Evolutionary conservation across 2,329 filamentous ascomycete genomes (phyloP).

Genomic region (Epichloe coenophiala): DNA sequence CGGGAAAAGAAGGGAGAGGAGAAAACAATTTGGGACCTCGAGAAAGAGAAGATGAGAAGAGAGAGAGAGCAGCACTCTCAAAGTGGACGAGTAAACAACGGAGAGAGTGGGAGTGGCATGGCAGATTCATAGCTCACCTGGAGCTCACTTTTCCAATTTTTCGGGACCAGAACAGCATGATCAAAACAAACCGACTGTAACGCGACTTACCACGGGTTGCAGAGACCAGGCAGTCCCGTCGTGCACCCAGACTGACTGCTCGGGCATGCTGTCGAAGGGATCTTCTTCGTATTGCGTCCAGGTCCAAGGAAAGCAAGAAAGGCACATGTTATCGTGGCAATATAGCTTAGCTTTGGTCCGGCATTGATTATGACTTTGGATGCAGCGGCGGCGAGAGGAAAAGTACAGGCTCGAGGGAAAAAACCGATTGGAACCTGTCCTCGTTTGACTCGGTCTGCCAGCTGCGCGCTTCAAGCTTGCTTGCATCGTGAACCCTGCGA

Average conservation of each 20-base stretch:
- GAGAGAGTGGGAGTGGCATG: neutral
- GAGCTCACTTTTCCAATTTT: conserved; percentile 3
- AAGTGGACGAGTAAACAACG: neutral
- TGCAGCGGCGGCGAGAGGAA: neutral
- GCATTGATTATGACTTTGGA: neutral
- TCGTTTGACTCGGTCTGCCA: neutral
- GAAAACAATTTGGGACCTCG: neutral
- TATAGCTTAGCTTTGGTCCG: neutral
- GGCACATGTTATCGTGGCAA: conserved; percentile 29
- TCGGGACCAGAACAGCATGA: neutral
- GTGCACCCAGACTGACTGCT: conserved; percentile 29
- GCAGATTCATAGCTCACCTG: conserved; percentile 4
- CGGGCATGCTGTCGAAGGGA: conserved; percentile 21
- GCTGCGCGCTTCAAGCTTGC: neutral
- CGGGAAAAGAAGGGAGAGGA: neutral
- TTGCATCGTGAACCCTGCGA: neutral
- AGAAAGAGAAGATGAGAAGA: neutral
- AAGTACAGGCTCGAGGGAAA: too few relatives aligned
- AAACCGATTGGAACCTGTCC: too few relatives aligned
- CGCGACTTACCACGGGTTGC: conserved; percentile 24
- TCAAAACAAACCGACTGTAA: neutral
- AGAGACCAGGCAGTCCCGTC: conserved; percentile 24
- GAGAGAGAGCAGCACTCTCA: neutral
- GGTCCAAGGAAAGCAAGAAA: conserved; percentile 38
- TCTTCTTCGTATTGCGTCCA: conserved; percentile 34